Evolutionary conservation across 1,284 basidiomycete genomes (phyloP).

Genomic region (Malassezia obtusa): DNA sequence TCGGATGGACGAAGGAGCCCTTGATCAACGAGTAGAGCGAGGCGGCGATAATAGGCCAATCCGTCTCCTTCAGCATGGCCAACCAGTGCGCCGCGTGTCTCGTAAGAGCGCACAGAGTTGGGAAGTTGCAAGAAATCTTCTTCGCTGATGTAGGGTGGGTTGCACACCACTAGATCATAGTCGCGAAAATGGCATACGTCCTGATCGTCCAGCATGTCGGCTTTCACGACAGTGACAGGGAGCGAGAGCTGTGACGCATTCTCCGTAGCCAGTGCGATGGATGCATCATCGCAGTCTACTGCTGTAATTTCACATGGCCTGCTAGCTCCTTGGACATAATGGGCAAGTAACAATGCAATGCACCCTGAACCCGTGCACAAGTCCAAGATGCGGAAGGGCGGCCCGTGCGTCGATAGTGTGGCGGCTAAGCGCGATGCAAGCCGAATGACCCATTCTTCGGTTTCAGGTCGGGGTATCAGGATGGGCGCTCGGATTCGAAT

Average conservation of each 20-base stretch:
- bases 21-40: background rate
- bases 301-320: background rate
- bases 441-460: conserved; percentile 13
- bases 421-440: background rate
- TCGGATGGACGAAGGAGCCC: background rate
- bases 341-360: conserved; percentile 9
- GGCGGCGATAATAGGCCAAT: conserved; percentile 13
- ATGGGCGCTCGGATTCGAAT: conserved; percentile 10
- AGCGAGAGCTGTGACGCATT: background rate
- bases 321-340: background rate
- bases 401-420: background rate
- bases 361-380: conserved; percentile 17
- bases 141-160: conserved; percentile 81
- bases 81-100: conserved; percentile 69
- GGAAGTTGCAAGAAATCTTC: conserved; percentile 53
- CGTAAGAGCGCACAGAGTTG: conserved; percentile 60
- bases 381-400: conserved; percentile 7
- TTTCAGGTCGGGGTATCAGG: conserved; percentile 15
- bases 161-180: conserved; percentile 72
- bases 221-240: background rate
- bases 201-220: conserved; percentile 1
- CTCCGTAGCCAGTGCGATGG: background rate
- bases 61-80: conserved; percentile 49
- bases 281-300: conserved; percentile 4
- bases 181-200: background rate